Conservation (phyloP, 2,329 filamentous ascomycete species). For the Fusarium globosum region DNA sequence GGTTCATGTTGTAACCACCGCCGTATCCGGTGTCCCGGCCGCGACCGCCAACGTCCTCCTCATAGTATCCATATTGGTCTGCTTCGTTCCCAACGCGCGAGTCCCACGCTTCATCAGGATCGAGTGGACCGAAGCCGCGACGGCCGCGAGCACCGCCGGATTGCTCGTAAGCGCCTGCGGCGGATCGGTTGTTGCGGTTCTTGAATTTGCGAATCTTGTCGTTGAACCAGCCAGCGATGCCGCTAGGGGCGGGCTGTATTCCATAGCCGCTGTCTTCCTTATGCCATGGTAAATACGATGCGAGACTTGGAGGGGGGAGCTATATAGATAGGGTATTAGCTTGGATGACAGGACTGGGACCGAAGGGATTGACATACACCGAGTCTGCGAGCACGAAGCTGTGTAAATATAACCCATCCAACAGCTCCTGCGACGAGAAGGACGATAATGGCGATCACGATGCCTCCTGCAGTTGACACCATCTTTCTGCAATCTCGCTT, state of each 20-base stretch:
- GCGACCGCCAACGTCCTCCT: conserved; percentile 62
- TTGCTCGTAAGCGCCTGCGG: conserved; percentile 79
- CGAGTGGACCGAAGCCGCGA: conserved; percentile 73
- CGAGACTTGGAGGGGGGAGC: conserved; percentile 76
- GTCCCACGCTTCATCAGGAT: conserved; percentile 90
- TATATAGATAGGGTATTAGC: conserved; percentile 45
- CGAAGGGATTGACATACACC: conserved; percentile 63
- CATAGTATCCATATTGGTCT: conserved; percentile 76
- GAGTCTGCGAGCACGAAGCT: conserved; percentile 76
- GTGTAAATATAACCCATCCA: conserved; percentile 77
- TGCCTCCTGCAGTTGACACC: conserved; percentile 70
- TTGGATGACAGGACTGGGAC: not conserved
- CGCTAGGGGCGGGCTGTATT: conserved; percentile 66
- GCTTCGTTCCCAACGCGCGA: conserved; percentile 80
- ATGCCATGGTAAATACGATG: conserved; percentile 78
- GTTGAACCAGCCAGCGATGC: conserved; percentile 78
- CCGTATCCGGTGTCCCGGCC: conserved; percentile 49
- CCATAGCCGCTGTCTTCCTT: conserved; percentile 60
- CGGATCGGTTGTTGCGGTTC: conserved; percentile 73
- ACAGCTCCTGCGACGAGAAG: conserved; percentile 66
- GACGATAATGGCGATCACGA: conserved; percentile 79
- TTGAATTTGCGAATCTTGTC: conserved; percentile 72
- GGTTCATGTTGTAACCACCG: conserved; percentile 62
- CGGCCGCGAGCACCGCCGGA: conserved; percentile 58
- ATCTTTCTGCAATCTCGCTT: conserved; percentile 52